Base-by-base conservation (phyloP, 208 protist genomes). In the Novymonas esmeraldas region DNA sequence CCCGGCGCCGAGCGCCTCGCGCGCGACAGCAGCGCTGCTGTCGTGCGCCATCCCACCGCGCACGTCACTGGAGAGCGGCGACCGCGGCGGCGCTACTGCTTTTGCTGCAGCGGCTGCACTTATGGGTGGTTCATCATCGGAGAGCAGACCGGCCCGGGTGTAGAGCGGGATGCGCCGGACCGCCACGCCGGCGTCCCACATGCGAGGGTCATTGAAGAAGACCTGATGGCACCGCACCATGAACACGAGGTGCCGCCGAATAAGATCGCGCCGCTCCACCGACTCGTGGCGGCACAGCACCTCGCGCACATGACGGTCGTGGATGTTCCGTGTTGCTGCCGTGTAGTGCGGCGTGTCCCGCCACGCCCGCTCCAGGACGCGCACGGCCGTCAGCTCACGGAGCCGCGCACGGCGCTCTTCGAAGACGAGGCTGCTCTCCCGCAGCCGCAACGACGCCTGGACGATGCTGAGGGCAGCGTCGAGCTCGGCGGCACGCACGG, bases 181-280 rank as follows among this genome's bases (percentile, higher is more conserved):
- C 3, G 66, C 57, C 39, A 77, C 10, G 0, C 78, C 75, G 1
- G 55, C 67, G 2, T 81, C 57, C 55, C 82, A 58, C 64, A 89
- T 64, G 24, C 64, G 33, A 0, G 73, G 63, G 42, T 73, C 64
- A 62, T 94, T 94, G 76, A 88, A 94, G 48, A 63, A 86, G 16
- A 51, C 22, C 70, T 94, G 88, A 45, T 94, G 84, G n/a, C 58
- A 75, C 0, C 73, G 55, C 24, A 94, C 57, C 6, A 91, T 57
- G 63, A 84, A 88, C 11, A 71, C 18, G 5, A 84, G 59, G 33
- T 76, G 82, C 11, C 28, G 76, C 24, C 84, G 70, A 18, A 81
- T 45, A 31, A 82, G 29, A 46, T 94, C 88, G 4, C 84, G 88
- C 41, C 88, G 70, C 66, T 94, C 88, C 58, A 94, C 62, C 18